Percentiles rank a stretch among this genome's conserved stretches.
Evolutionary conservation across 257 asterid species (phyloP).

Genomic region (Nicotiana sylvestris): DNA sequence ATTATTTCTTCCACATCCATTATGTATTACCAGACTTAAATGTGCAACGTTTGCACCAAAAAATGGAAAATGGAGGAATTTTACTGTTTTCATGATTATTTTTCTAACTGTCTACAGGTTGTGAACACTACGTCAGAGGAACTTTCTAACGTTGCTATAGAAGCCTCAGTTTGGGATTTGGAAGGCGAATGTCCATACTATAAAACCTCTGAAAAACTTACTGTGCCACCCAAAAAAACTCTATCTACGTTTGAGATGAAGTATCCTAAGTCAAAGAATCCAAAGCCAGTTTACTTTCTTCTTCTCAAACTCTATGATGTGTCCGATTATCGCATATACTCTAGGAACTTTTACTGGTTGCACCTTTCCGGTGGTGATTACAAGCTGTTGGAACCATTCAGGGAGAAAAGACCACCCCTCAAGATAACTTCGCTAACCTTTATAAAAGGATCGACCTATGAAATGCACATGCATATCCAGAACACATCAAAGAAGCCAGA

Average conservation of each 20-base stretch:
- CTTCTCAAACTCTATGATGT: conserved; percentile 72
- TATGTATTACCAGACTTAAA: neutral
- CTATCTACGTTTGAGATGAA: conserved; percentile 57
- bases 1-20: neutral
- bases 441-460: conserved; percentile 56
- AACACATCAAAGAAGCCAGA: conserved; percentile 59
- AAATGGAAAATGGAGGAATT: neutral
- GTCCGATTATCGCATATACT: conserved; percentile 50
- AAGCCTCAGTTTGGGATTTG: conserved; percentile 79
- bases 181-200: conserved; percentile 66
- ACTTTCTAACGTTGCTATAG: conserved; percentile 64
- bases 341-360: conserved; percentile 96
- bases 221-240: conserved; percentile 59
- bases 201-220: conserved; percentile 56
- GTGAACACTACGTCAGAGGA: conserved; percentile 62
- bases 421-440: conserved; percentile 49
- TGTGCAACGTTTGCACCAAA: neutral
- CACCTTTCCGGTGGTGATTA: conserved; percentile 73
- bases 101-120: conserved; percentile 31
- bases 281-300: conserved; percentile 79
- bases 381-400: conserved; percentile 72
- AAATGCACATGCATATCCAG: conserved; percentile 56
- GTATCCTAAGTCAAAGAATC: conserved; percentile 65
- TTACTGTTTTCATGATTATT: neutral
- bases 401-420: conserved; percentile 48